These are phyloP conservation scores for Talaromyces sp. DNA, from an alignment of 2,329 filamentous ascomycete genomes.

Conservation along the genomic window DNA sequence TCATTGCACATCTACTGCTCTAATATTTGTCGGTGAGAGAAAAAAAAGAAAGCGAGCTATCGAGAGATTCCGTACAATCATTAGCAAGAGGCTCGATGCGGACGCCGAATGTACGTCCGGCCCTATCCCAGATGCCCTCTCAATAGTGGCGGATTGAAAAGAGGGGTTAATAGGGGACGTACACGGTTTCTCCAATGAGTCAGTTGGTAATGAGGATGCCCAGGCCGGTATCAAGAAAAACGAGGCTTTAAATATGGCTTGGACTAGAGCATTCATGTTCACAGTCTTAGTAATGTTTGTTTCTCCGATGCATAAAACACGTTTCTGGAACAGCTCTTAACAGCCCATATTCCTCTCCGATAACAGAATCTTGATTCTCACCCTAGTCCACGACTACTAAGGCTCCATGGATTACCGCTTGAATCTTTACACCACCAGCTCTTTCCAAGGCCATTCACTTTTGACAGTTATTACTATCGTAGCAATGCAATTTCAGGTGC, in stretches of 20 bases:
- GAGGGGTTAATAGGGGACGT: background rate
- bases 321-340: background rate
- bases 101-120: background rate
- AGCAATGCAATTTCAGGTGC: constrained; percentile 48
- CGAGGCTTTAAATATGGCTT: constrained; percentile 19
- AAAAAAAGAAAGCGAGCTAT: no score
- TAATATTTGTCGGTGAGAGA: no score
- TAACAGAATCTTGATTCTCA: constrained; percentile 24
- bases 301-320: background rate
- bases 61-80: background rate
- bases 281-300: constrained; percentile 42
- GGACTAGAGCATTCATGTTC: constrained; percentile 34
- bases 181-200: background rate
- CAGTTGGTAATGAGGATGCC: background rate
- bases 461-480: constrained; percentile 48
- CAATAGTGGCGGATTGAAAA: background rate
- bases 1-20: no score
- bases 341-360: background rate
- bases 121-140: no score
- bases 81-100: background rate
- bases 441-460: constrained; percentile 46
- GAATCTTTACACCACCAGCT: constrained; percentile 43
- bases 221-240: constrained; percentile 20
- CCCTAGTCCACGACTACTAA: constrained; percentile 22
- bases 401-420: constrained; percentile 27